Base-by-base conservation (phyloP, 495 filamentous ascomycete genomes). In the Neurospora sp. region DNA sequence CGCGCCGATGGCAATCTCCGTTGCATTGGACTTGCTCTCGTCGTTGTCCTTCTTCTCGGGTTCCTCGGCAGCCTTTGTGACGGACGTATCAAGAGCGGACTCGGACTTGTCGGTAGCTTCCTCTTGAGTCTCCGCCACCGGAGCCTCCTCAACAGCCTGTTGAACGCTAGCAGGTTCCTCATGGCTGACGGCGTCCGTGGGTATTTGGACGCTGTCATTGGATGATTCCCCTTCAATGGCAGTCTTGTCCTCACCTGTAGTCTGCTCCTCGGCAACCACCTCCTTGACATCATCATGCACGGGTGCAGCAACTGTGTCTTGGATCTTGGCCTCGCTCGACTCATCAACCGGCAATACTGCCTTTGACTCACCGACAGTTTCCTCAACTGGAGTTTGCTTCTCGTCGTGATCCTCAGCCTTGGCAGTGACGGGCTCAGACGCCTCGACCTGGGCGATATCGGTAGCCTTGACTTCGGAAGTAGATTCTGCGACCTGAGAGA, bases 1-100 rank as follows among this genome's bases (percentile, higher is more conserved):
- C 4, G 76, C 78, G 5, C 74, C 77, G 38, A 81, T 73, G 42
- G 74, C 77, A n/a, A 77, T 69, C 20, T 78, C 75, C 73, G 74
- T 75, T 18, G 61, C 70, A 27, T 70, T 35, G n/a, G 72, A 76
- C 18, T 65, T 61, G 31, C 45, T 59, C 68, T 22, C 42, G 22
- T n/a, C 37, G 10, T n/a, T 61, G n/a, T 39, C 8, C 20, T 68
- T 69, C 41, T 72, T 20, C 40, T 74, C 74, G 14, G 44, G 9
- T 41, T 68, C 68, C 69, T 73, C 72, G 59, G 12, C 44, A 39
- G 70, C 71, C 68, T 71, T 14, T 27, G 75, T 48, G n/a, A 68
- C 37, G 8, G 73, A 73, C 1, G 70, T 69, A 3, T 75, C 68
- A 27, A 79, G 61, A 12, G 18, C 40, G 6, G 38, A 39, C 35